phyloP scores from a whole-genome alignment of 2,329 filamentous ascomycete genomes.

The Alternaria atra region DNA sequence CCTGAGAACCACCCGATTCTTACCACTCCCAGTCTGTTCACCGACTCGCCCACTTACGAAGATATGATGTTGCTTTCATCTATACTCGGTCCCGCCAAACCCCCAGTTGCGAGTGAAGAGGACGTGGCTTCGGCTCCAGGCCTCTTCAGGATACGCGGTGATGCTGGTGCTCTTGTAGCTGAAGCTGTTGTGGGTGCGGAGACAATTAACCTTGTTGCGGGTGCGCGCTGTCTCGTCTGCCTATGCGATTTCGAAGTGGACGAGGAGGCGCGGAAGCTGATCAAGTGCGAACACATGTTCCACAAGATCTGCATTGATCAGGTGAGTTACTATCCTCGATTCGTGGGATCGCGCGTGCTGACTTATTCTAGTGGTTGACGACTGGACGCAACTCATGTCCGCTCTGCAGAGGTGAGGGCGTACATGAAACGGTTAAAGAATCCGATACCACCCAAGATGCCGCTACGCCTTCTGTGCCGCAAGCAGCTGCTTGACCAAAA shows the following conservation, averaged over 20 bases:
- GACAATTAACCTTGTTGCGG: conserved; percentile 39
- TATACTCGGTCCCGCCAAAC: conserved; percentile 72
- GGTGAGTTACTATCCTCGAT: conserved; percentile 55
- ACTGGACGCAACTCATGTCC: conserved; percentile 72
- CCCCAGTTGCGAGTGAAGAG: conserved; percentile 71
- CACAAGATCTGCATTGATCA: conserved; percentile 75
- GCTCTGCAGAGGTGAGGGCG: conserved; percentile 67
- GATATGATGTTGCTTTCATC: conserved; percentile 76
- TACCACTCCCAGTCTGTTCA: conserved; percentile 74
- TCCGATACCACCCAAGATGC: conserved; percentile 22
- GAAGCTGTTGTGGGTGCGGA: conserved; percentile 54
- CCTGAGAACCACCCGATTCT: conserved; percentile 75
- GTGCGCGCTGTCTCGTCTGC: conserved; percentile 71
- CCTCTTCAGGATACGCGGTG: conserved; percentile 62
- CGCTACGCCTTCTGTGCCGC: conserved; percentile 13
- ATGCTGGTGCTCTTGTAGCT: conserved; percentile 55
- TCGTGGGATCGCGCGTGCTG: conserved; percentile 11
- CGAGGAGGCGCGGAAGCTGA: conserved; percentile 68
- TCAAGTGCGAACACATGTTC: conserved; percentile 72
- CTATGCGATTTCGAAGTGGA: conserved; percentile 70
- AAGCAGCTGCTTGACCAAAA: conserved; percentile 15
- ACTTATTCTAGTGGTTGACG: conserved; percentile 67
- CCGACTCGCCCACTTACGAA: conserved; percentile 75
- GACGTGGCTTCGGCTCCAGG: conserved; percentile 71
- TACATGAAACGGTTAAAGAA: conserved; percentile 57